phyloP scores from a whole-genome alignment of 108 stramenopile species.

The Nannochloropsis gaditana region DNA sequence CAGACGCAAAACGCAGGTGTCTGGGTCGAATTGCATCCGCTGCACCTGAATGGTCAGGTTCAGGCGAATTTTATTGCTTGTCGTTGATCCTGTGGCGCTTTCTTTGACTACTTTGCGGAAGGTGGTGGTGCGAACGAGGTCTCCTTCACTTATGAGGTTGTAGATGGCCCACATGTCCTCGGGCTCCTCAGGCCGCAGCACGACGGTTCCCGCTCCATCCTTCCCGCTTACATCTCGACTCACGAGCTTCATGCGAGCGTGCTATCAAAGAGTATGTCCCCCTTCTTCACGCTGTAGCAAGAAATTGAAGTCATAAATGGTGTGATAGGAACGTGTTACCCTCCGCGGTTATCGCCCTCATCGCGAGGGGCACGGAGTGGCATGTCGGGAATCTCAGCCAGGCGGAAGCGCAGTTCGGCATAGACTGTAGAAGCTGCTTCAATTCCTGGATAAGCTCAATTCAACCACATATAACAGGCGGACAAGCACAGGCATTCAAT shows the following conservation, averaged over 20 bases:
- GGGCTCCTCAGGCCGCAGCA: slow-evolving; percentile 76
- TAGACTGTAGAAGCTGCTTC: no score
- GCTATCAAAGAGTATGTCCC: no score
- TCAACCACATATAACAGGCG: no score
- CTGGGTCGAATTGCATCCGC: slow-evolving; percentile 82
- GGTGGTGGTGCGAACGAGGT: slow-evolving; percentile 80
- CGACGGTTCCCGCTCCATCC: slow-evolving; percentile 73
- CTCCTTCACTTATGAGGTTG: slow-evolving; percentile 78
- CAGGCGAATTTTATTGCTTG: slow-evolving; percentile 70
- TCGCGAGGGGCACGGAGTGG: no score
- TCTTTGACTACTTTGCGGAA: slow-evolving; percentile 87
- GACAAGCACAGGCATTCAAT: no score
- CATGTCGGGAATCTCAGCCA: no score
- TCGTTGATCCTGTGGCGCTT: slow-evolving; percentile 76
- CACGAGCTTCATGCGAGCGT: slow-evolving; percentile 45
- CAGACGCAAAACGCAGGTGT: slow-evolving; percentile 71
- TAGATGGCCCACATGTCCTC: slow-evolving; percentile 97
- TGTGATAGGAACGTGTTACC: no score
- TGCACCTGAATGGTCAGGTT: slow-evolving; percentile 82
- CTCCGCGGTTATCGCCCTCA: no score
- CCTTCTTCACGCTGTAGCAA: no score
- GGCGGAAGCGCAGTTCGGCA: no score
- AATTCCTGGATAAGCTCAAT: no score
- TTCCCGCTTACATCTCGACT: slow-evolving; percentile 58
- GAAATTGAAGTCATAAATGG: no score